Conservation (phyloP, 768 basidiomycete genomes). For the Lactarius akahatsu region DNA sequence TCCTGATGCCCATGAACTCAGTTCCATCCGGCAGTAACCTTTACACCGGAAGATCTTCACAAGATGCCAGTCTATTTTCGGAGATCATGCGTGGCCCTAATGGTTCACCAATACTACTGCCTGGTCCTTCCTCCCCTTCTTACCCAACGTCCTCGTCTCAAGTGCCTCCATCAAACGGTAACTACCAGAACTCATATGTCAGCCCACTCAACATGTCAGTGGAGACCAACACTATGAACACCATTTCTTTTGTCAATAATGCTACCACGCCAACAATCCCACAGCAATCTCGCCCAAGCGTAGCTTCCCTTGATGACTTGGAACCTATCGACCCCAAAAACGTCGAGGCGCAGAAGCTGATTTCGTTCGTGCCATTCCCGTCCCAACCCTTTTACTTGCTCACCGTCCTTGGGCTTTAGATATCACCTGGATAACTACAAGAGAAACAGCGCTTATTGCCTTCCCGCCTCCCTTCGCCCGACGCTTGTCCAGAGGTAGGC, state of each 20-base stretch:
- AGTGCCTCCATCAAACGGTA: conserved; percentile 24
- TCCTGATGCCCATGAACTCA: conserved; percentile 56
- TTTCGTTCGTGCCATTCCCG: conserved; percentile 50
- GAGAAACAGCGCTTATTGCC: conserved; percentile 79
- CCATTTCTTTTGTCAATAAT: conserved; percentile 46
- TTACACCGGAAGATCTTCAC: conserved; percentile 45
- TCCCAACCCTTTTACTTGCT: not conserved
- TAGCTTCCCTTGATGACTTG: conserved; percentile 38
- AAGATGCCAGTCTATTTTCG: conserved; percentile 52
- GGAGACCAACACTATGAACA: conserved; percentile 48
- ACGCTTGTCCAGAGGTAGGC: conserved; percentile 81
- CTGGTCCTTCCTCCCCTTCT: conserved; percentile 37
- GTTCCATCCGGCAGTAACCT: conserved; percentile 40
- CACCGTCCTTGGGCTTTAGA: conserved; percentile 39
- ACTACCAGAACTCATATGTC: conserved; percentile 49
- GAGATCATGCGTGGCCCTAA: conserved; percentile 35
- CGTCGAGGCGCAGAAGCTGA: conserved; percentile 78
- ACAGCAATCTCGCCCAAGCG: conserved; percentile 38
- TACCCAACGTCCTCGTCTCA: conserved; percentile 31
- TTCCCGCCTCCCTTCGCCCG: conserved; percentile 85
- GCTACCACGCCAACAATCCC: conserved; percentile 31
- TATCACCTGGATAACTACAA: conserved; percentile 92
- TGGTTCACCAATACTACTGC: conserved; percentile 61
- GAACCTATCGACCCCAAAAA: conserved; percentile 71
- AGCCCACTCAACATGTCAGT: conserved; percentile 57